phyloP scores from a whole-genome alignment of 805 yeast species.

The Nakazawaea wyomingensis region DNA sequence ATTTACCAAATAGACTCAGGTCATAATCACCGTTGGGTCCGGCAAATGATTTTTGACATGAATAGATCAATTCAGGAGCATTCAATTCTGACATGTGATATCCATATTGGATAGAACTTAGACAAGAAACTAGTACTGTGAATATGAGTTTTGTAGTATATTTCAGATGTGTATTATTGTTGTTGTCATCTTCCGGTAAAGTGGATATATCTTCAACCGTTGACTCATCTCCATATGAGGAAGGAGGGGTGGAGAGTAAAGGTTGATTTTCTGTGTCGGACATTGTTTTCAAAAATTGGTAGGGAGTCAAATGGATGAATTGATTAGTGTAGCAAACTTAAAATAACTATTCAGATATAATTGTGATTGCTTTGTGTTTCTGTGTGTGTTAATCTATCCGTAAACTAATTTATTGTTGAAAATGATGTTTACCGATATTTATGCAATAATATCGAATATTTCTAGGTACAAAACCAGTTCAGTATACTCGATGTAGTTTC shows the following conservation, averaged over 20 bases:
- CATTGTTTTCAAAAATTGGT: neutral
- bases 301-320: too few species aligned
- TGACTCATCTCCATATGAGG: neutral
- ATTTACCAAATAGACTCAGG: slow-evolving; percentile 36
- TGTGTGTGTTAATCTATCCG: too few species aligned
- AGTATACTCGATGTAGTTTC: too few species aligned
- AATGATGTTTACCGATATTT: too few species aligned
- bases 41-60: slow-evolving; percentile 38
- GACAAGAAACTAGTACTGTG: slow-evolving; percentile 50
- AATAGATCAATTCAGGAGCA: slow-evolving; percentile 73
- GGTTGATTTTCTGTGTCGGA: neutral
- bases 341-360: too few species aligned
- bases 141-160: slow-evolving; percentile 1
- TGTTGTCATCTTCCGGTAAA: neutral
- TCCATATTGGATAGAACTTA: slow-evolving; percentile 86
- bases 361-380: too few species aligned
- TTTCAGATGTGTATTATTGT: too few species aligned
- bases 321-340: too few species aligned
- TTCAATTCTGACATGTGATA: slow-evolving; percentile 93
- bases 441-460: too few species aligned
- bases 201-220: slow-evolving; percentile 6
- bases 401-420: too few species aligned
- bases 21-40: slow-evolving; percentile 22
- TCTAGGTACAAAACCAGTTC: too few species aligned
- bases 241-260: neutral